Evolutionary conservation across 768 basidiomycete species (phyloP).

Genomic region (Russula dissimulans): DNA sequence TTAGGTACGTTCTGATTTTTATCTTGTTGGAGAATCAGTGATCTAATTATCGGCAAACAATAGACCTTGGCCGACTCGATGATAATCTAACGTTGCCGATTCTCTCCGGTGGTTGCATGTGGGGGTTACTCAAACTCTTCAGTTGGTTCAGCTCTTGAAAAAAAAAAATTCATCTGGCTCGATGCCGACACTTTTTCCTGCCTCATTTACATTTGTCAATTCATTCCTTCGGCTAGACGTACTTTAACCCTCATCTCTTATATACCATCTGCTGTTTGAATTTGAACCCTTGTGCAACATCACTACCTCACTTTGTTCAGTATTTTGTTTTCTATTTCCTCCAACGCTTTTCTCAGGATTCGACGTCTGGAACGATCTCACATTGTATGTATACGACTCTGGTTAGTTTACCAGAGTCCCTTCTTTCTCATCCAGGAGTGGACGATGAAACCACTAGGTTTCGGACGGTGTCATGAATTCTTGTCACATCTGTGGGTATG

Average conservation of each 20-base stretch:
- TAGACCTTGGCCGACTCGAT: conserved; percentile 78
- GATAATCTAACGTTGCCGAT: conserved; percentile 89
- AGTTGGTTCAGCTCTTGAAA: conserved; percentile 27
- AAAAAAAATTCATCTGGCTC: background rate
- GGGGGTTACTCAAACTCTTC: conserved; percentile 41
- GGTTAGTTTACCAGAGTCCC: background rate
- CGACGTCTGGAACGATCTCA: conserved; percentile 11
- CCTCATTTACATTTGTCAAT: background rate
- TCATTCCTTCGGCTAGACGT: background rate
- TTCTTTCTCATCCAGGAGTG: background rate
- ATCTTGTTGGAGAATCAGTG: background rate
- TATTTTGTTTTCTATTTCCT: background rate
- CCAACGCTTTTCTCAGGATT: background rate
- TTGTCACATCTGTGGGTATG: background rate
- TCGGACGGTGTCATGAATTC: background rate
- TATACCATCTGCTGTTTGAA: background rate
- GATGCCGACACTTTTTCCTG: background rate
- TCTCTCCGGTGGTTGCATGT: conserved; percentile 67
- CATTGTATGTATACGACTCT: conserved; percentile 1
- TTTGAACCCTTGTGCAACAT: background rate
- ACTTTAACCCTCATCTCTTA: conserved; percentile 1
- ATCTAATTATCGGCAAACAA: background rate
- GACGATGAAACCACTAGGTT: background rate
- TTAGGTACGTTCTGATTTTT: conserved; percentile 48
- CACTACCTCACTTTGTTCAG: background rate